Evolutionary conservation across 345 rosid species (phyloP).

Genomic region (Eucalyptus paniculata): DNA sequence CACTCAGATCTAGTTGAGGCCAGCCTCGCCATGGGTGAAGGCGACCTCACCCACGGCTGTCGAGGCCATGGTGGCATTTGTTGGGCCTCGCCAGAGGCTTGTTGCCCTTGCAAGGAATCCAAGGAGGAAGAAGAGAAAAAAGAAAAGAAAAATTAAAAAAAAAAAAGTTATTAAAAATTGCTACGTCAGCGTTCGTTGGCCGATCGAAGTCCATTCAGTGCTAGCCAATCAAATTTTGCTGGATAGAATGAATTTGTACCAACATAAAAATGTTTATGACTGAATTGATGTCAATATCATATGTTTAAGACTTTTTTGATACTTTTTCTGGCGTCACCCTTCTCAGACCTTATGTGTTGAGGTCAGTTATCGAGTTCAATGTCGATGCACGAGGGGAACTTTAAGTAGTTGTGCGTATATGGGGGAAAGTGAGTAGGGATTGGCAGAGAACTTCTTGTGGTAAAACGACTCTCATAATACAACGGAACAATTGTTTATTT

Average conservation of each 20-base stretch:
- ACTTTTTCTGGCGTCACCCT: not conserved
- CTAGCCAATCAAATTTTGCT: too few species aligned
- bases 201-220: fast-evolving
- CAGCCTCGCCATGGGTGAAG: fast-evolving
- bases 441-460: not conserved
- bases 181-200: fast-evolving
- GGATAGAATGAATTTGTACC: too few species aligned
- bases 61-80: fast-evolving
- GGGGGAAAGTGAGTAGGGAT: not conserved
- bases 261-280: fast-evolving
- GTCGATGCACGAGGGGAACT: not conserved
- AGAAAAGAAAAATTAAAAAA: too few species aligned
- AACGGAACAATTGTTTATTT: too few species aligned
- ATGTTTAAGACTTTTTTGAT: too few species aligned
- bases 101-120: too few species aligned
- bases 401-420: not conserved
- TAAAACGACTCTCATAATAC: not conserved
- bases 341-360: not conserved
- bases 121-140: too few species aligned
- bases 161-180: too few species aligned
- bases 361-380: not conserved
- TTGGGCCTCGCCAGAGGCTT: too few species aligned
- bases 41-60: fast-evolving
- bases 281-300: fast-evolving
- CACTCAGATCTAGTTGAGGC: fast-evolving